phyloP scores from a whole-genome alignment of 2,329 filamentous ascomycete species.

The Malbranchea cinnamomea region DNA sequence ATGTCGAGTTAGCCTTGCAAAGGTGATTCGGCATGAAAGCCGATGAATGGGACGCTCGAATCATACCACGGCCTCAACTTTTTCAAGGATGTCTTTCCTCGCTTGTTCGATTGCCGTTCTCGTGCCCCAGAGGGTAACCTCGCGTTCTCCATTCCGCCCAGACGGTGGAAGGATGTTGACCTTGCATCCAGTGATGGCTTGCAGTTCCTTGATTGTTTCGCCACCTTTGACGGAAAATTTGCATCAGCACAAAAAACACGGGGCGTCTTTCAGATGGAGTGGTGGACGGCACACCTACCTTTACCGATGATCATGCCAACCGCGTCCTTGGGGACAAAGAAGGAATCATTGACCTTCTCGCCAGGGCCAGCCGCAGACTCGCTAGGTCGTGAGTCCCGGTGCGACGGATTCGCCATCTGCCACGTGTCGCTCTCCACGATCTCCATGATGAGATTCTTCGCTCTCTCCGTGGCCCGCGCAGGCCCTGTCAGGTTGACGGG shows the following conservation, averaged over 20 bases:
- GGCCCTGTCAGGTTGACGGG: slow-evolving; percentile 83
- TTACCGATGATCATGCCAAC: slow-evolving; percentile 96
- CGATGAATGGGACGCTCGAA: neutral
- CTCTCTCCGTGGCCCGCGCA: slow-evolving; percentile 55
- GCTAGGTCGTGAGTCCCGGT: slow-evolving; percentile 11
- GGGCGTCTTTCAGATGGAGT: neutral
- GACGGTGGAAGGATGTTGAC: slow-evolving; percentile 77
- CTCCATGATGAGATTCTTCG: slow-evolving; percentile 80
- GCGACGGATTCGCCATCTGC: slow-evolving; percentile 8
- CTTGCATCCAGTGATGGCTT: slow-evolving; percentile 74
- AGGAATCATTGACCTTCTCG: slow-evolving; percentile 61
- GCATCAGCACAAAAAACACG: slow-evolving; percentile 13
- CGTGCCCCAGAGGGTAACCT: slow-evolving; percentile 72
- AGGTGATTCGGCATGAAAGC: neutral
- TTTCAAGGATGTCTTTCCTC: slow-evolving; percentile 76
- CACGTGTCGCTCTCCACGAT: slow-evolving; percentile 80
- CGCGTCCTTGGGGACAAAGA: slow-evolving; percentile 76
- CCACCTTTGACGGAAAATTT: slow-evolving; percentile 40
- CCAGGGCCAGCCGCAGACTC: slow-evolving; percentile 24
- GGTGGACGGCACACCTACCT: slow-evolving; percentile 28
- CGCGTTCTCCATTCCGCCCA: slow-evolving; percentile 64
- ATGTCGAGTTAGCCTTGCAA: slow-evolving; percentile 12
- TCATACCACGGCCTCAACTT: slow-evolving; percentile 70
- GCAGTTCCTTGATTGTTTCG: slow-evolving; percentile 90
- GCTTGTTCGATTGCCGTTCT: slow-evolving; percentile 64